Evolutionary conservation across 805 yeast species (phyloP).

Genomic region (Wickerhamiella occidentalis): DNA sequence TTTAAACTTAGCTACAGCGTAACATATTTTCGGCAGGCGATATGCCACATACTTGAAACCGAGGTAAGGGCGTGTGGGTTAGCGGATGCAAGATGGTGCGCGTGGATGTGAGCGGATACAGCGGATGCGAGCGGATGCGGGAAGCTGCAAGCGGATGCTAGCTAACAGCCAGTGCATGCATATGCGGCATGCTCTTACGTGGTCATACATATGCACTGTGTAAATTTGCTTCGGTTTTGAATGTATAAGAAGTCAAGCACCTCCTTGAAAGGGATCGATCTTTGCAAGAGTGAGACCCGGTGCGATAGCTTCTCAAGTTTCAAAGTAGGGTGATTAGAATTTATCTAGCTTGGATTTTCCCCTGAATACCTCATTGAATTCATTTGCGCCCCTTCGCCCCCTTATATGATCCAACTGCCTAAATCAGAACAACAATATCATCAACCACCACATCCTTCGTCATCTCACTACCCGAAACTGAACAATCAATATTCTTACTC

Average conservation of each 20-base stretch:
- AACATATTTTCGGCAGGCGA: not conserved
- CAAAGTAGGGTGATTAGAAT: not conserved
- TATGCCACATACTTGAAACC: not conserved
- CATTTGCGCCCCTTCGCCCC: not conserved
- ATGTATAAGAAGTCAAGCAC: not conserved
- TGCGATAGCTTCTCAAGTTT: not conserved
- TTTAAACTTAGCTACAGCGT: no score
- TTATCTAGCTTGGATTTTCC: no score
- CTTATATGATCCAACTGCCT: slow-evolving; percentile 3
- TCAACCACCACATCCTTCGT: not conserved
- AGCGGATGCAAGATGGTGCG: not conserved
- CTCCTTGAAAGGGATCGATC: not conserved
- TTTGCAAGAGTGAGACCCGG: not conserved
- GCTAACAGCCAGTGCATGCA: slow-evolving; percentile 6
- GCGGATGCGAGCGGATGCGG: not conserved
- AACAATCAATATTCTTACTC: not conserved
- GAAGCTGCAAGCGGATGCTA: not conserved
- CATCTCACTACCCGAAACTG: slow-evolving; percentile 2
- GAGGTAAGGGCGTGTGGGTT: slow-evolving; percentile 8
- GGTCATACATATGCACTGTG: slow-evolving; percentile 4
- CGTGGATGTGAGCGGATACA: not conserved
- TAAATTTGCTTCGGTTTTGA: slow-evolving; percentile 8
- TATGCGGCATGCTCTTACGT: slow-evolving; percentile 6
- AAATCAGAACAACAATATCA: not conserved
- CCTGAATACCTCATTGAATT: not conserved